phyloP scores from a whole-genome alignment of 352 stramenopile genomes.

The Phytophthora citrophthora region DNA sequence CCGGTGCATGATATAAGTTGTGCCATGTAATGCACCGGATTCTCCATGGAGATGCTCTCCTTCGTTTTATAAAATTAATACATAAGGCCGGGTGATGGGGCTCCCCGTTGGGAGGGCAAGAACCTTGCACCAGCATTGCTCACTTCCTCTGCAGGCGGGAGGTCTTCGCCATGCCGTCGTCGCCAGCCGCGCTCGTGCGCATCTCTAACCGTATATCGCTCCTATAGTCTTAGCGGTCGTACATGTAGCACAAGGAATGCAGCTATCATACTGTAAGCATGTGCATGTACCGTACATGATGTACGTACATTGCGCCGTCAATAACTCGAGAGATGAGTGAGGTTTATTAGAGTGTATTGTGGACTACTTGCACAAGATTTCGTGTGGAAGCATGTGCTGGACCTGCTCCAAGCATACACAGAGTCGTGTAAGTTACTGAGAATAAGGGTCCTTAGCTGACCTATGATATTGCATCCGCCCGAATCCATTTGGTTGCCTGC shows the following conservation, averaged over 20 bases:
- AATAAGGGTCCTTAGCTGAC: too few species aligned
- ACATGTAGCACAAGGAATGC: too few species aligned
- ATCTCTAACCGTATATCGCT: slow-evolving; percentile 17
- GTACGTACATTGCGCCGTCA: background rate
- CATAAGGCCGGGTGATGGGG: slow-evolving; percentile 11
- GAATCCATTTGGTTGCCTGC: too few species aligned
- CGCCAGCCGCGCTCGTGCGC: slow-evolving; percentile 5
- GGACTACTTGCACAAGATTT: background rate
- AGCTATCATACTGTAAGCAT: background rate
- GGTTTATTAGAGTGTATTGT: too few species aligned
- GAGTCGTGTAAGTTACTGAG: too few species aligned
- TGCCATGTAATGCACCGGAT: slow-evolving; percentile 10
- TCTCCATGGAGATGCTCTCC: slow-evolving; percentile 15
- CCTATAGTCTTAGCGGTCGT: background rate
- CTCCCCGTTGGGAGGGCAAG: background rate
- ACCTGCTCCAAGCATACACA: background rate
- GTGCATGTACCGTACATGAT: background rate
- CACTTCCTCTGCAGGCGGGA: background rate
- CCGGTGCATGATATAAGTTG: too few species aligned
- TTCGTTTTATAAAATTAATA: too few species aligned
- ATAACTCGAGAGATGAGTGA: too few species aligned
- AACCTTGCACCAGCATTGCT: slow-evolving; percentile 17
- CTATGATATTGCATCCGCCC: too few species aligned
- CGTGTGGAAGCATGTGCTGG: background rate
- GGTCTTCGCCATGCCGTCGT: background rate